Base-by-base conservation (phyloP, 2,329 filamentous ascomycete genomes). In the Septoria linicola region DNA sequence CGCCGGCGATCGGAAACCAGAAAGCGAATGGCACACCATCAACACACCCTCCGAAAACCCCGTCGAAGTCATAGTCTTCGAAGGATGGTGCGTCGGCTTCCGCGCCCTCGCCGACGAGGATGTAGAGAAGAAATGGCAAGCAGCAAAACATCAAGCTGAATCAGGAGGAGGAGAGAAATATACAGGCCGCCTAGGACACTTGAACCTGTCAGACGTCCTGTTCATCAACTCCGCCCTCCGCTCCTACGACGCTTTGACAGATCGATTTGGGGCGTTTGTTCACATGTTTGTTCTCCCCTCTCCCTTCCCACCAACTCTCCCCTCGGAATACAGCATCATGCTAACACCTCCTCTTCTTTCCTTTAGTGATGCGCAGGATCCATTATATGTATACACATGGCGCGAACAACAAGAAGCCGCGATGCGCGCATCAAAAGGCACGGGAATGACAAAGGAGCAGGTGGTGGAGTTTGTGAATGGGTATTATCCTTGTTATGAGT, bases 41-140 rank as follows among this genome's bases (percentile, higher is more conserved):
- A 82, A 82, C 59, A 71, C 67, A 2, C 73, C 69, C n/a, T 70
- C 80, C 19, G 70, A 80, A 19, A 41, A 46, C 47, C 47, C 54
- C 16, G 71, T 81, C 1, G 76, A 79, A 44, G 81, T 92, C 5
- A 78, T 96, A 17, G 81, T 96, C 44, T 84, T 96, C 57, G 90
- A 96, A 69, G 90, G 91, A 14, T 96, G 90, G 91, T 93, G 87
- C 68, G 83, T 95, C 10, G 91, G 89, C 2, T 96, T 96, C 72
- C 82, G 84, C 4, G 70, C 85, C 0, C 69, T 91, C 10, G 62
- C 72, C n/a, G 75, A 78, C 4, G 67, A 81, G 3, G 75, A 77
- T 21, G 67, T 82, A 3, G 76, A 76, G 60, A 73, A 75, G 65
- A 79, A 77, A 54, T 81, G 80, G 68, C 70, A 73, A 45, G 71